phyloP scores from a whole-genome alignment of 805 yeast species.

The Saccharomycopsis sp. region DNA sequence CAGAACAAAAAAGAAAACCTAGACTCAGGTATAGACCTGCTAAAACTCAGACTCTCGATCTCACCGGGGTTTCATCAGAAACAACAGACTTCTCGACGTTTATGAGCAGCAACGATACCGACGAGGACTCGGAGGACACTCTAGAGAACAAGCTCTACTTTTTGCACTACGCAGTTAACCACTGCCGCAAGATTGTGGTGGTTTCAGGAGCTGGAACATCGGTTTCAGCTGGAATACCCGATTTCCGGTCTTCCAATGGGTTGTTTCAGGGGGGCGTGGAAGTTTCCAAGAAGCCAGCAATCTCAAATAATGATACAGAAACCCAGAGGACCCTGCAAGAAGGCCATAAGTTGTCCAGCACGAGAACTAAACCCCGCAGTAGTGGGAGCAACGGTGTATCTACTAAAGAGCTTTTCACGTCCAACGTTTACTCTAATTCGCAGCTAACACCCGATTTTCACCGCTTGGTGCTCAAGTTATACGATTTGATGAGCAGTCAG shows the following conservation, averaged over 20 bases:
- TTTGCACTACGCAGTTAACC: constrained; percentile 43
- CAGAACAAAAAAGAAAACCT: constrained; percentile 33
- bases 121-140: constrained; percentile 32
- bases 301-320: not conserved
- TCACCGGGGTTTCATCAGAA: constrained; percentile 27
- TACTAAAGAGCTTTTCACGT: constrained; percentile 66
- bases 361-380: not conserved
- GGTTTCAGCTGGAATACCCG: constrained; percentile 88
- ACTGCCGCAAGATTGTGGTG: constrained; percentile 54
- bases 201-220: constrained; percentile 90
- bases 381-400: constrained; percentile 23
- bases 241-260: constrained; percentile 74
- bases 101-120: constrained; percentile 29
- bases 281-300: constrained; percentile 14
- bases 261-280: constrained; percentile 51
- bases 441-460: constrained; percentile 61
- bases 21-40: constrained; percentile 40
- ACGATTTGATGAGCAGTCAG: constrained; percentile 39
- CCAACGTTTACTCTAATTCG: constrained; percentile 62
- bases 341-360: not conserved
- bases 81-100: constrained; percentile 17
- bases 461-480: constrained; percentile 60
- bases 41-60: constrained; percentile 38
- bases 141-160: constrained; percentile 32
- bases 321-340: no score